These are phyloP conservation scores for Pseudoperonospora humuli DNA, from an alignment of 352 stramenopile species.

Conservation along the genomic window DNA sequence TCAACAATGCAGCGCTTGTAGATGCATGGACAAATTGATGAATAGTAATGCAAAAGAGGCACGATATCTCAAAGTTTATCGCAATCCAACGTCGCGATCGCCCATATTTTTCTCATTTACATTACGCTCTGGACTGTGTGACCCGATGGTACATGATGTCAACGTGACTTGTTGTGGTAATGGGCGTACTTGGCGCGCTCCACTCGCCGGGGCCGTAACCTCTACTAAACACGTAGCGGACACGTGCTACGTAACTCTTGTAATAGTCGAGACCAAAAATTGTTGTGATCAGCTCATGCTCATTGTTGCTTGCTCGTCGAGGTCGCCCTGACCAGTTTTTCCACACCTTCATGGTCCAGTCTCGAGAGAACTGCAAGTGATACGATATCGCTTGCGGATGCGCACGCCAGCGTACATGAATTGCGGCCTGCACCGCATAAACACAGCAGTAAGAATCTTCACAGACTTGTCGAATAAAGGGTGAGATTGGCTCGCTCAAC, in stretches of 20 bases:
- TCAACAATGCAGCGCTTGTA: too few species aligned
- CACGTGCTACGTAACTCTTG: constrained; percentile 68
- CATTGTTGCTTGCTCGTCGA: constrained; percentile 35
- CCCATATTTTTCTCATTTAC: constrained; percentile 3
- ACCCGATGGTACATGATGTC: constrained; percentile 21
- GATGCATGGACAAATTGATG: too few species aligned
- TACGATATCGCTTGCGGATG: constrained; percentile 46
- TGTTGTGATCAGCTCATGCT: constrained; percentile 49
- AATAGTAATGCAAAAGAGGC: too few species aligned
- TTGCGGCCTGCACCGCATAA: constrained; percentile 32
- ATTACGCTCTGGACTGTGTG: constrained; percentile 13
- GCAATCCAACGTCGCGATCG: too few species aligned
- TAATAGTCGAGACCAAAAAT: constrained; percentile 63
- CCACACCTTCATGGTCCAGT: constrained; percentile 74
- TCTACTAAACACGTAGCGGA: constrained; percentile 56
- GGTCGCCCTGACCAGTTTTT: constrained; percentile 60
- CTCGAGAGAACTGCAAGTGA: constrained; percentile 63
- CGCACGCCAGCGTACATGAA: constrained; percentile 49
- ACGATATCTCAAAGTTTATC: too few species aligned
- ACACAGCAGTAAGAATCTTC: background rate
- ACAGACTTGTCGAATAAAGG: background rate
- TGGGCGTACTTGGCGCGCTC: constrained; percentile 40
- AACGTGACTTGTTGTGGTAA: constrained; percentile 37
- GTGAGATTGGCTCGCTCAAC: background rate
- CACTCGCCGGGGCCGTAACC: constrained; percentile 45